Evolutionary conservation across 2,329 filamentous ascomycete genomes (phyloP).

Genomic region (Penicillium sp.): DNA sequence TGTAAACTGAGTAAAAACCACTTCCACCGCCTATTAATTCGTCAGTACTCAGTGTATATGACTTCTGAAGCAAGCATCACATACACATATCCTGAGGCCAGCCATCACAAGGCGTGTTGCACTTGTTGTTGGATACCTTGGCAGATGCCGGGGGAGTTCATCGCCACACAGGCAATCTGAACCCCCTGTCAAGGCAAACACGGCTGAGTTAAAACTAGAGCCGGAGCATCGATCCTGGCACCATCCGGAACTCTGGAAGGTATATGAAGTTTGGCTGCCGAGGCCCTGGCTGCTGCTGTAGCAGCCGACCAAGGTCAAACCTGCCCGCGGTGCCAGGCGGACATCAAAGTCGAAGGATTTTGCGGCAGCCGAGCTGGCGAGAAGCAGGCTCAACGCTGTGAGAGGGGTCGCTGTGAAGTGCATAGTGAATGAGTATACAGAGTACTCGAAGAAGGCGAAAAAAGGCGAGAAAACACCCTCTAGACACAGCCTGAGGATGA

Average conservation of each 20-base stretch:
- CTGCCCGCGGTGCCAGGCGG: slow-evolving; percentile 7
- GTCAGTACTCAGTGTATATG: background rate
- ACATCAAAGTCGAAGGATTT: slow-evolving; percentile 14
- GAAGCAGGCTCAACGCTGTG: slow-evolving; percentile 23
- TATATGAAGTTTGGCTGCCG: slow-evolving; percentile 45
- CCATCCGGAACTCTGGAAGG: slow-evolving; percentile 52
- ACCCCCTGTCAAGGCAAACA: slow-evolving; percentile 59
- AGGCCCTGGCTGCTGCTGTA: slow-evolving; percentile 47
- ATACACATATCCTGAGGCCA: slow-evolving; percentile 61
- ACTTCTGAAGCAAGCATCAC: slow-evolving; percentile 23
- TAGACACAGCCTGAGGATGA: slow-evolving; percentile 17
- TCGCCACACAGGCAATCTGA: slow-evolving; percentile 69
- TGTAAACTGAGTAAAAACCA: slow-evolving; percentile 48
- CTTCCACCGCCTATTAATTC: slow-evolving; percentile 52
- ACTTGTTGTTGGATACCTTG: slow-evolving; percentile 55
- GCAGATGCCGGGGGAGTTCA: slow-evolving; percentile 53
- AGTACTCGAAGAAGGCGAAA: slow-evolving; percentile 5
- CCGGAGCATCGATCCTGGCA: slow-evolving; percentile 51
- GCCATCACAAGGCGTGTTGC: slow-evolving; percentile 61
- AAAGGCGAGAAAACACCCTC: slow-evolving; percentile 15
- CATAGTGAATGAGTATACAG: slow-evolving; percentile 23
- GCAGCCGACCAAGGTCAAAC: slow-evolving; percentile 45
- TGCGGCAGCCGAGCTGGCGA: slow-evolving; percentile 21
- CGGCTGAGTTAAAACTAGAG: slow-evolving; percentile 42
- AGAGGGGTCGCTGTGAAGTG: slow-evolving; percentile 25